Evolutionary conservation across 169 alveolate genomes (phyloP).

Genomic region (Perkinsus marinus): DNA sequence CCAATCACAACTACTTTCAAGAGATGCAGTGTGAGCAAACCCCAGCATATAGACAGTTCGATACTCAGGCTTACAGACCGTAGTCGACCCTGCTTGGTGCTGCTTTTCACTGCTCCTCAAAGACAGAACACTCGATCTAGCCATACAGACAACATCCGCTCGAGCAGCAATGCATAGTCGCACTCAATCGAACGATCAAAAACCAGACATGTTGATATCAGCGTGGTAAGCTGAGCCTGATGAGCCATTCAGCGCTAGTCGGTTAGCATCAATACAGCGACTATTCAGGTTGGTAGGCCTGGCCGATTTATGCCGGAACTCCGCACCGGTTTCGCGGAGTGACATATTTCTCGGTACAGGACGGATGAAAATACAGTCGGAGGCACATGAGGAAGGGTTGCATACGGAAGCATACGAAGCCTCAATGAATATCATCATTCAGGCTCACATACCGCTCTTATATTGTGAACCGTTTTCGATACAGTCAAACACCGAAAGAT

Average conservation of each 20-base stretch:
- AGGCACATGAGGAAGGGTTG: not conserved
- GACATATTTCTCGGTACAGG: not conserved
- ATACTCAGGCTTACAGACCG: not conserved
- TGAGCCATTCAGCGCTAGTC: too few relatives aligned
- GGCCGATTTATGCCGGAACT: not conserved
- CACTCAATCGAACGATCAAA: not conserved
- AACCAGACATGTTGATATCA: not conserved
- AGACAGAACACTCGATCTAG: not conserved
- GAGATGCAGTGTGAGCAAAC: not conserved
- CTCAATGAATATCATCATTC: too few relatives aligned
- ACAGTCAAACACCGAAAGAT: too few relatives aligned
- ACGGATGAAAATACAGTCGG: not conserved
- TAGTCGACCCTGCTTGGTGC: not conserved
- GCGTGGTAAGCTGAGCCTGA: not conserved
- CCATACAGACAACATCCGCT: not conserved
- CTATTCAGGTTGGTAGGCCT: not conserved
- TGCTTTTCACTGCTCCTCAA: not conserved
- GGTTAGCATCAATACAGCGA: too few relatives aligned
- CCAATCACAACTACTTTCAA: not conserved
- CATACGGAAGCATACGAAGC: too few relatives aligned
- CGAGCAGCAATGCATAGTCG: not conserved
- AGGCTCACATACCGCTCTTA: too few relatives aligned
- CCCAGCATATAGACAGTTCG: not conserved
- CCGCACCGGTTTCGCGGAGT: not conserved
- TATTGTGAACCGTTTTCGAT: too few relatives aligned